Conservation (phyloP, 306 rosid species). For the Glycyrrhiza uralensis region DNA sequence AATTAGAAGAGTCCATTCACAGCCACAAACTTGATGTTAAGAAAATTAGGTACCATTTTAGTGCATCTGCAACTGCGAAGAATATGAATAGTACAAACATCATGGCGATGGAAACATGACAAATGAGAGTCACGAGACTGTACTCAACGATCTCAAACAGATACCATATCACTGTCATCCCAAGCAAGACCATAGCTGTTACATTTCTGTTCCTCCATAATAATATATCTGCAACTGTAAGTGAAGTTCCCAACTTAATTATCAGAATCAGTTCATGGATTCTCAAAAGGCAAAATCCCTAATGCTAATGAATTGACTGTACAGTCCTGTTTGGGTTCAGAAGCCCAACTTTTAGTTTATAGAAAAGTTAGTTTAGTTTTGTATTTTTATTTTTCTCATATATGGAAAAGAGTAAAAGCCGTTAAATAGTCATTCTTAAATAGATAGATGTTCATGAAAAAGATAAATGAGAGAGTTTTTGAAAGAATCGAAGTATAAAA, state of each 20-base stretch:
- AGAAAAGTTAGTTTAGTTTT: no score
- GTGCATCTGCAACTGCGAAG: conserved; percentile 45
- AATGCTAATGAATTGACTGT: no score
- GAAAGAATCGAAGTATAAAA: no score
- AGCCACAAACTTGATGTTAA: not conserved
- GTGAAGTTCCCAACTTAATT: conserved; percentile 4
- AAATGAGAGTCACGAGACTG: conserved; percentile 61
- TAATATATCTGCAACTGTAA: conserved; percentile 70
- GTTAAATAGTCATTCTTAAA: no score
- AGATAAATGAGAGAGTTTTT: no score
- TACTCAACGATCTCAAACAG: conserved; percentile 72
- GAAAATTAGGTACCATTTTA: conserved; percentile 49
- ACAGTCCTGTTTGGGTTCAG: no score
- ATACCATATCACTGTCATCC: conserved; percentile 67
- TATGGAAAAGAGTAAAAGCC: no score
- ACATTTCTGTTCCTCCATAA: conserved; percentile 55
- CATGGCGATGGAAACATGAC: conserved; percentile 61
- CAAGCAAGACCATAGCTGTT: conserved; percentile 58
- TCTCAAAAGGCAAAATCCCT: not conserved
- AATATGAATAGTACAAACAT: conserved; percentile 70
- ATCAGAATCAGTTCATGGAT: not conserved
- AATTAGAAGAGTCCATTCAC: not conserved
- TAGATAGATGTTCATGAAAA: no score
- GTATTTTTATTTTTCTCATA: no score
- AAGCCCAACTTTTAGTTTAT: no score